phyloP scores from a whole-genome alignment of 2,329 filamentous ascomycete genomes.

The Penicillium sp. region DNA sequence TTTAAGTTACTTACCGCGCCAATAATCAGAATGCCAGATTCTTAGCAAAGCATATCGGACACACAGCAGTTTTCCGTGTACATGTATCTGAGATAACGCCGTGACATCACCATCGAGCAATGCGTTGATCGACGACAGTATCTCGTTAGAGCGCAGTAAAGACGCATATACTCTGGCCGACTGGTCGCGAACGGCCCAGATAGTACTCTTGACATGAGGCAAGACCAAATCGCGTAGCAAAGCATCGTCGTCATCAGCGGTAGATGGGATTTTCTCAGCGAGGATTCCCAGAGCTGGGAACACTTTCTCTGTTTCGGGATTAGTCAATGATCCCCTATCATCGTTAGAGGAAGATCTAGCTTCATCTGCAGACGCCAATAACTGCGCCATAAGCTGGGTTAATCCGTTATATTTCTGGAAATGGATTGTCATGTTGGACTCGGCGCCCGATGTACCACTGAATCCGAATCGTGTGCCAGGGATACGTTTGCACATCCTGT shows the following conservation, averaged over 20 bases:
- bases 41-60: constrained; percentile 36
- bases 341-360: constrained; percentile 14
- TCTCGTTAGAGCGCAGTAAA: constrained; percentile 29
- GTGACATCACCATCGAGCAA: constrained; percentile 22
- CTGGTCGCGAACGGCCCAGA: constrained; percentile 46
- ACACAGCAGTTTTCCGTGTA: constrained; percentile 40
- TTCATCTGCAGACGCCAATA: constrained; percentile 27
- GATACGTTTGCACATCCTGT: constrained; percentile 49
- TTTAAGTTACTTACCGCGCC: constrained; percentile 29
- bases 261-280: constrained; percentile 38
- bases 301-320: constrained; percentile 35
- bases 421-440: constrained; percentile 36
- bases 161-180: constrained; percentile 43
- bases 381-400: constrained; percentile 31
- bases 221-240: constrained; percentile 30
- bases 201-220: constrained; percentile 38
- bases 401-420: constrained; percentile 40
- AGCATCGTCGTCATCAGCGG: constrained; percentile 28
- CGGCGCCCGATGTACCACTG: constrained; percentile 40
- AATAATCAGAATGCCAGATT: constrained; percentile 31
- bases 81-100: constrained; percentile 29
- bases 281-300: constrained; percentile 47
- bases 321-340: constrained; percentile 26
- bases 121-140: constrained; percentile 26
- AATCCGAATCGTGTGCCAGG: constrained; percentile 47